Conservation (phyloP, 139 green algal species). For the Spirogloea muscicola region DNA sequence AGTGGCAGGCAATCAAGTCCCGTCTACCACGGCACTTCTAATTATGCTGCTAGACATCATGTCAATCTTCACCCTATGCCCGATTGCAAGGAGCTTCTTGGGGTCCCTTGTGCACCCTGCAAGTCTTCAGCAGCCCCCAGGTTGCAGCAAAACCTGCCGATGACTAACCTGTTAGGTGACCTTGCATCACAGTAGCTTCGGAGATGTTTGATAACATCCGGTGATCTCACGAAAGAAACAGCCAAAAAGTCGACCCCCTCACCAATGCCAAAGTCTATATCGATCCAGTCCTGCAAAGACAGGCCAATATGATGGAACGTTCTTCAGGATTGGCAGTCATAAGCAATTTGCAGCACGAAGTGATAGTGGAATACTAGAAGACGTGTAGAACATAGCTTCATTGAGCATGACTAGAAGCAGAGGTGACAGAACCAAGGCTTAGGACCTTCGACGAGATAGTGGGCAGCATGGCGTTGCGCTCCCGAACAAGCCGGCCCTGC, state of each 20-base stretch:
- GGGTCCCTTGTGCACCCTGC: too few relatives aligned
- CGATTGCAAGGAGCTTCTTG: too few relatives aligned
- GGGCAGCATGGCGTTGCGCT: slow-evolving; percentile 69
- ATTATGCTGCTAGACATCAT: too few relatives aligned
- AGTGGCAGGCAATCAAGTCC: too few relatives aligned
- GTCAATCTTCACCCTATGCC: too few relatives aligned
- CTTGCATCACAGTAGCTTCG: slow-evolving; percentile 63
- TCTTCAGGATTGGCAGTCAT: too few relatives aligned
- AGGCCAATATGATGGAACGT: background rate
- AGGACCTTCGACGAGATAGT: slow-evolving; percentile 69
- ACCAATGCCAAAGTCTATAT: slow-evolving; percentile 80
- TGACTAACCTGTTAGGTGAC: slow-evolving; percentile 18
- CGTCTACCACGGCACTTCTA: too few relatives aligned
- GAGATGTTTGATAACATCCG: slow-evolving; percentile 76
- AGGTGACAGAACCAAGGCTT: too few relatives aligned
- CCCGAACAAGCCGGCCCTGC: slow-evolving; percentile 60
- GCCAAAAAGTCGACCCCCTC: slow-evolving; percentile 92
- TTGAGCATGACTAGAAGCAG: slow-evolving; percentile 66
- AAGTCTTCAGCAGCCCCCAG: too few relatives aligned
- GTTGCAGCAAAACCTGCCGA: too few relatives aligned
- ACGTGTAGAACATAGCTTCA: slow-evolving; percentile 68
- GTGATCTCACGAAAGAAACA: slow-evolving; percentile 91
- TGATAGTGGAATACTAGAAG: too few relatives aligned
- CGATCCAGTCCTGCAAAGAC: slow-evolving; percentile 78
- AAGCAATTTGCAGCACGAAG: too few relatives aligned